Evolutionary conservation across 306 rosid species (phyloP).

Genomic region (Fragaria ananassa): DNA sequence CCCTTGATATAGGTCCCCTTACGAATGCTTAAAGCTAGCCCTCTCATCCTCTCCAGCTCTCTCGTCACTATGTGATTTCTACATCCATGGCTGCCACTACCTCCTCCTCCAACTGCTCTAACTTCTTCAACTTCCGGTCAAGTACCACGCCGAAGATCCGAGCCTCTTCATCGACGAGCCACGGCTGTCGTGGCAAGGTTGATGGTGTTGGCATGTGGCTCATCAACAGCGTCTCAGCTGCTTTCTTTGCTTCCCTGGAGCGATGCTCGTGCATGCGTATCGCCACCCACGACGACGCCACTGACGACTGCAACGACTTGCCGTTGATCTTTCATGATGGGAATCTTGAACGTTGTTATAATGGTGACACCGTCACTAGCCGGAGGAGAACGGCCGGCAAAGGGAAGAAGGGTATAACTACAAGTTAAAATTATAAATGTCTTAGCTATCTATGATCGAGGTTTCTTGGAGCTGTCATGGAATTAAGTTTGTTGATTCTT

Average conservation of each 20-base stretch:
- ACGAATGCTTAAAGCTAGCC: conserved; percentile 17
- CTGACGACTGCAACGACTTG: conserved; percentile 56
- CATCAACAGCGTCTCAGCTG: conserved; percentile 54
- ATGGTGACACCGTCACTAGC: conserved; percentile 27
- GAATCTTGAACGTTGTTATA: conserved; percentile 41
- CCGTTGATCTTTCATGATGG: conserved; percentile 71
- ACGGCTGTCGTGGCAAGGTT: conserved; percentile 49
- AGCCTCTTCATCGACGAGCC: conserved; percentile 33
- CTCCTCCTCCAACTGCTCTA: conserved; percentile 35
- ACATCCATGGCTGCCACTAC: conserved; percentile 59
- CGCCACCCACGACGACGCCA: conserved; percentile 47
- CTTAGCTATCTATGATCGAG: background rate
- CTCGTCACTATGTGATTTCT: background rate
- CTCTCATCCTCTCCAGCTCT: background rate
- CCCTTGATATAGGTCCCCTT: conserved; percentile 1
- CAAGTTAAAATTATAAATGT: background rate
- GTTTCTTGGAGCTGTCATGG: background rate
- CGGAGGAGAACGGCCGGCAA: conserved; percentile 46
- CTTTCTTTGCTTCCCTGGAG: conserved; percentile 69
- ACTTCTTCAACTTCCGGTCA: conserved; percentile 54
- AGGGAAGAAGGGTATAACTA: conserved; percentile 36
- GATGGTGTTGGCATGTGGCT: conserved; percentile 81
- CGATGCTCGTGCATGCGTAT: conserved; percentile 77
- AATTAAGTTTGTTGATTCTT: background rate
- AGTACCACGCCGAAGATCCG: conserved; percentile 29